Base-by-base conservation (phyloP, 2,329 filamentous ascomycete species). In the Curvularia hawaiiensis region DNA sequence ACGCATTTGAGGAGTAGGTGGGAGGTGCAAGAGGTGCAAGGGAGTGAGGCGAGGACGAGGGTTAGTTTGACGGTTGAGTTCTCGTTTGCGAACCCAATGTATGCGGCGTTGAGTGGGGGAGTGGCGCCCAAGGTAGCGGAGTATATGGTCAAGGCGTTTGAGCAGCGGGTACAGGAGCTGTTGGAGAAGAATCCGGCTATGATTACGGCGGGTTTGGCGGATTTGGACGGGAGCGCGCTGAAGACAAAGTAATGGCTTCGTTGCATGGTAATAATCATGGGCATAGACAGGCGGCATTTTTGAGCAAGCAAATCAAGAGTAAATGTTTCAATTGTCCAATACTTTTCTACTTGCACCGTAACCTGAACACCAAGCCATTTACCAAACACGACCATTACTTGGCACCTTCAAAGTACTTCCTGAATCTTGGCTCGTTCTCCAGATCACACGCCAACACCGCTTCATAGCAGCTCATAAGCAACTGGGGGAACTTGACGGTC, bases 71-170 rank as follows among this genome's bases (percentile, higher is more conserved):
- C 83, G 55, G 88, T 99, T 66, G 85, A 88, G 61, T 97, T 93
- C 75, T 86, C 89, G 75, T 97, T 99, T 74, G 83, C 86, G 66
- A 98, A 93, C 77, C 91, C 93, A n/a, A 75, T 97, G 55, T 96
- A 97, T 79, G 88, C 88, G 41, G 87, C 90, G 20, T 81, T 97
- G 72, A 95, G 93, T 74, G 84, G 87, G 38, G 89, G 90, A 33
- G 88, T 95, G 24, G 91, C 92, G 63, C 89, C 91, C 31, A 92
- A 91, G 78, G 87, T 97, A 62, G 94, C 92, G 1, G 88, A 87
- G 4, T 83, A 90, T 63, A 97, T 99, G 92, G 90, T 98, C 64
- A 88, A 91, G 75, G 94, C 95, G 1, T 99, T 99, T 80, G 93
- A 97, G 79, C 85, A 86, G 77, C 84, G 90, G 70, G 92, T 95